These are phyloP conservation scores for Cercospora nicotianae DNA, from an alignment of 2,329 filamentous ascomycete genomes.

Conservation along the genomic window DNA sequence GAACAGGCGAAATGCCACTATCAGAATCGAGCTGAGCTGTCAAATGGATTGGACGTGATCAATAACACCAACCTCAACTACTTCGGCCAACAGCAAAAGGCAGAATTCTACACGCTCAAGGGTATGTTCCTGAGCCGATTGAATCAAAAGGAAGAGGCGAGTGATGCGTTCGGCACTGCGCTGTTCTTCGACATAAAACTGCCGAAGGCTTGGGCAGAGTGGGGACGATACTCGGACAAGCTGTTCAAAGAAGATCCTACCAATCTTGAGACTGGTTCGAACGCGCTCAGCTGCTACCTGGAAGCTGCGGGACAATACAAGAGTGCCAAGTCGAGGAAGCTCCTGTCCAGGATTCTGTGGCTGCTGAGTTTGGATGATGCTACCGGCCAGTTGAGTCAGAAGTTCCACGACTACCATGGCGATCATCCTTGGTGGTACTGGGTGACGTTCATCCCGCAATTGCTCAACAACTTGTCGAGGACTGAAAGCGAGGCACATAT, in stretches of 20 bases:
- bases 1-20: conserved; percentile 99
- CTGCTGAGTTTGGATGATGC: conserved; percentile 89
- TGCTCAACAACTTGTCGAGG: conserved; percentile 85
- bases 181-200: conserved; percentile 94
- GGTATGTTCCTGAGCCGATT: conserved; percentile 98
- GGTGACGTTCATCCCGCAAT: conserved; percentile 98
- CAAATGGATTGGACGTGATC: conserved; percentile 92
- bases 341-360: conserved; percentile 92
- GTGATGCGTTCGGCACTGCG: conserved; percentile 90
- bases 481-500: conserved; percentile 75
- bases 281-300: conserved; percentile 92
- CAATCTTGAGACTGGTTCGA: conserved; percentile 80
- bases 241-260: conserved; percentile 88
- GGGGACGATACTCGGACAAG: conserved; percentile 96
- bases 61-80: conserved; percentile 99
- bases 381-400: conserved; percentile 75
- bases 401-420: conserved; percentile 95
- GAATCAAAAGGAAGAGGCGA: conserved; percentile 84
- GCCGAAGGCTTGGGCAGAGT: conserved; percentile 98
- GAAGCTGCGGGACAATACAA: conserved; percentile 97
- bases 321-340: conserved; percentile 91
- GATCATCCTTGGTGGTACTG: conserved; percentile 99
- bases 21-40: conserved; percentile 89
- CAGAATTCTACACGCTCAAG: conserved; percentile 98
- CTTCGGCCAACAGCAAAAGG: conserved; percentile 93